phyloP scores from a whole-genome alignment of 2,329 filamentous ascomycete genomes.

The Chalara sp. region DNA sequence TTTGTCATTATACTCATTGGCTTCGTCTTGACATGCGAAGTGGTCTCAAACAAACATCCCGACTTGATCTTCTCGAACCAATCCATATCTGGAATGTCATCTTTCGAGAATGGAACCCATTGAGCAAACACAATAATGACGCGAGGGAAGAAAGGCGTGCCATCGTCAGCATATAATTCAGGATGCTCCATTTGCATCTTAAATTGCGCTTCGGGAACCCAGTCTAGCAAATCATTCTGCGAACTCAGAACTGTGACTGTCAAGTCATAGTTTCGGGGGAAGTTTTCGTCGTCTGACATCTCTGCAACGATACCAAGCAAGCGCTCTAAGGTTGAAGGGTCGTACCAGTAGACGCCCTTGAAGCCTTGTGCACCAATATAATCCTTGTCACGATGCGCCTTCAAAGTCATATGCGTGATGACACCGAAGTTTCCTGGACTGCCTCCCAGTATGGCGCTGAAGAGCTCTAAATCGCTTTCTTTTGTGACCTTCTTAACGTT shows the following conservation, averaged over 20 bases:
- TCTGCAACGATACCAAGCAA: conserved; percentile 34
- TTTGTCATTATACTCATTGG: conserved; percentile 39
- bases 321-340: conserved; percentile 29
- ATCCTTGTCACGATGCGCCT: conserved; percentile 33
- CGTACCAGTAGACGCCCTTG: conserved; percentile 36
- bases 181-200: conserved; percentile 16
- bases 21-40: conserved; percentile 24
- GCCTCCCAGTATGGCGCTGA: conserved; percentile 26
- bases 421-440: conserved; percentile 29
- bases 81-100: conserved; percentile 29
- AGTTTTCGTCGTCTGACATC: conserved; percentile 36
- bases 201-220: conserved; percentile 30
- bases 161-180: conserved; percentile 6
- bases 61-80: conserved; percentile 34
- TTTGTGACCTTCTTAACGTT: conserved; percentile 20
- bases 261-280: conserved; percentile 40
- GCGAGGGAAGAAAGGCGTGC: conserved; percentile 28
- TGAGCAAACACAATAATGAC: conserved; percentile 41
- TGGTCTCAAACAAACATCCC: conserved; percentile 24
- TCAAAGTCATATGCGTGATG: conserved; percentile 28
- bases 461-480: conserved; percentile 23
- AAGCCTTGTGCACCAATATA: conserved; percentile 35
- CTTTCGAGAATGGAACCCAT: conserved; percentile 35
- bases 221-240: conserved; percentile 28
- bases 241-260: conserved; percentile 40